Evolutionary conservation across 2,329 filamentous ascomycete species (phyloP), one percentile per base, ranked within the genome.

Genomic region (Penicillium sp.): DNA sequence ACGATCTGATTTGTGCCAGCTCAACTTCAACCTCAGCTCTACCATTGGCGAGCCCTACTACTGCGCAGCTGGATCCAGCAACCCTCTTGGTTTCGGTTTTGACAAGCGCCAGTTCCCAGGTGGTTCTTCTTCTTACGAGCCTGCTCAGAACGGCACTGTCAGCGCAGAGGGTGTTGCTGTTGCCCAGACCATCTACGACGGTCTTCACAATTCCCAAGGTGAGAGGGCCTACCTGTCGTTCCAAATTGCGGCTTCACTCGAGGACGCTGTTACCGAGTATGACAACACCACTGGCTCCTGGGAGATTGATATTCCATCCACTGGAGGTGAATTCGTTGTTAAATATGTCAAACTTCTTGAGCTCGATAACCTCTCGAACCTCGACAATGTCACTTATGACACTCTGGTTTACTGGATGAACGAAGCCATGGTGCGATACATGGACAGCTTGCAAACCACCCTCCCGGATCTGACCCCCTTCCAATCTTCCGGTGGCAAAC

Each of bases 371-470:
- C 61, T 80, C 11, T 60, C 69, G 1, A 68, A 65, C n/a, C 69
- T 81, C 6, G 63, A 76, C 58, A 67, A 70, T 42, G 74, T 83
- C n/a, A 82, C 79, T 4, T 83, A 82, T 64, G 79, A 83, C 64
- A 82, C 76, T 0, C 72, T 83, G 1, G 71, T 72, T 20, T 72
- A 75, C 20, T 83, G 79, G 79, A 83, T 82, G 70, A 66, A 72
- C 30, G 65, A 64, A 3, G 79, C 74, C 5, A 71, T 75, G 69
- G 62, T 75, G 49, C 69, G 69, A 35, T 84, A 80, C 64, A 60
- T 68, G 5, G 77, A 80, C 60, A 77, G 65, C 47, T 68, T 82
- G 1, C 80, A 83, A 61, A 83, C 79, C 9, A 82, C 75, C 1
- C 66, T 73, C 45, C 78, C 79, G 1, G 80, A 83, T 60, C 70